Evolutionary conservation across 2,329 filamentous ascomycete species (phyloP).

Genomic region (Talaromyces sp.): DNA sequence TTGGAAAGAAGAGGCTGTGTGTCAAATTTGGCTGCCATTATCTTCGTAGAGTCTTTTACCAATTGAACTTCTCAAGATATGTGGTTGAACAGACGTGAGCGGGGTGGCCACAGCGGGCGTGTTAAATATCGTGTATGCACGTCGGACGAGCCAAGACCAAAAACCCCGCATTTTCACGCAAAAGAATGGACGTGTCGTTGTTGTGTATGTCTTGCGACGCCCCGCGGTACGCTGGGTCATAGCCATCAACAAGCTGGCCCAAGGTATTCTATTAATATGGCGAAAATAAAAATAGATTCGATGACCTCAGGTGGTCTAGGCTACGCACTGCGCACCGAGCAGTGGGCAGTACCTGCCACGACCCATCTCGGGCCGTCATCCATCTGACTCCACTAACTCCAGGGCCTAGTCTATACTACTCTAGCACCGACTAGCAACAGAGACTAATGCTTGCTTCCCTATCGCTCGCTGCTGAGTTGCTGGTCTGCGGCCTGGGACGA

Average conservation of each 20-base stretch:
- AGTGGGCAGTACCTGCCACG: background rate
- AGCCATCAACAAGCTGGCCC: no score
- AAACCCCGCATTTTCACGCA: background rate
- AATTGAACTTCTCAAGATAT: background rate
- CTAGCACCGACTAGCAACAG: no score
- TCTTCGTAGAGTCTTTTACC: background rate
- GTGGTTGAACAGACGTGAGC: background rate
- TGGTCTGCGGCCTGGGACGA: background rate
- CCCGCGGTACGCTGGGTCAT: no score
- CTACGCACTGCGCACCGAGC: no score
- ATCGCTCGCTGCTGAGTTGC: no score
- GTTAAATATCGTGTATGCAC: background rate
- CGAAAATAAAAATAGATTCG: background rate
- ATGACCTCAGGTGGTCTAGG: no score
- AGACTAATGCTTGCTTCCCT: background rate
- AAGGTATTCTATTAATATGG: background rate
- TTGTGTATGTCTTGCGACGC: background rate
- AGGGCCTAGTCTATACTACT: no score
- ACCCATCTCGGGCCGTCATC: background rate
- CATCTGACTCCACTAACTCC: background rate
- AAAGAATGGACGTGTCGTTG: background rate
- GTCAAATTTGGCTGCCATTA: background rate
- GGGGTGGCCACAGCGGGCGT: background rate
- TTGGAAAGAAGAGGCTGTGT: slow-evolving; percentile 27
- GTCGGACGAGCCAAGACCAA: background rate